Conservation (phyloP, 2,329 filamentous ascomycete genomes). For the Cladorrhinum sp. region DNA sequence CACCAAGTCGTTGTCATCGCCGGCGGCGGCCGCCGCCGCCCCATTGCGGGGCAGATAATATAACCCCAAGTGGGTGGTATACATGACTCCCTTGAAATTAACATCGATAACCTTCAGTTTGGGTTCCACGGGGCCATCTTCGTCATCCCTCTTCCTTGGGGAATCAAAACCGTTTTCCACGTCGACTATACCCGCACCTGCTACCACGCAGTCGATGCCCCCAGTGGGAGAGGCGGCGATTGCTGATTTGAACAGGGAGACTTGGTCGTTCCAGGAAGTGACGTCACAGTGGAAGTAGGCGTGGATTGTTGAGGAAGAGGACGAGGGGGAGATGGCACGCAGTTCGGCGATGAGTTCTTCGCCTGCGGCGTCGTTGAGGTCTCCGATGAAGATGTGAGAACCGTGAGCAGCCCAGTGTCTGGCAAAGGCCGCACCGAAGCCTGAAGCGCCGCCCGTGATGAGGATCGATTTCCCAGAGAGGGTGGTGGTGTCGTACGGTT, state of each 20-base stretch:
- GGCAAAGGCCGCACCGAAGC: slow-evolving; percentile 55
- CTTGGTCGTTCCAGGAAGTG: slow-evolving; percentile 61
- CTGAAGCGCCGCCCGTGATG: slow-evolving; percentile 63
- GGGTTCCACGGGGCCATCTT: slow-evolving; percentile 37
- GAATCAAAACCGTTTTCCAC: slow-evolving; percentile 43
- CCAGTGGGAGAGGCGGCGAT: slow-evolving; percentile 50
- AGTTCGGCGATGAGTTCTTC: slow-evolving; percentile 53
- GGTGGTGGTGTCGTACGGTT: slow-evolving; percentile 43
- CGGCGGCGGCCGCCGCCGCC: slow-evolving; percentile 27
- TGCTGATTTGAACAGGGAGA: slow-evolving; percentile 59
- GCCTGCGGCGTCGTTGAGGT: slow-evolving; percentile 55
- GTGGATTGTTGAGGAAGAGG: slow-evolving; percentile 38
- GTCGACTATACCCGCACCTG: slow-evolving; percentile 62
- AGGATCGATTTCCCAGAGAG: slow-evolving; percentile 56
- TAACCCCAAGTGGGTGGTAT: slow-evolving; percentile 62
- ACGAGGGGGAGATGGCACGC: too few species aligned
- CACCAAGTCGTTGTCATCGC: too few species aligned
- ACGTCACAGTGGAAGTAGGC: slow-evolving; percentile 62
- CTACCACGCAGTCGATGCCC: slow-evolving; percentile 61
- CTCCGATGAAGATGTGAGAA: slow-evolving; percentile 61
- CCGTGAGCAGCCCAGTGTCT: slow-evolving; percentile 53
- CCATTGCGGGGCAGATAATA: slow-evolving; percentile 53
- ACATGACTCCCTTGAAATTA: slow-evolving; percentile 62
- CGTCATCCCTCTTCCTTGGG: slow-evolving; percentile 29
- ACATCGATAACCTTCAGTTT: slow-evolving; percentile 58